A percentile compares a stretch with the other conserved stretches of the same genome.
Conservation (phyloP, 1,139 yeast genomes). For the Nematodospora anomalae region DNA sequence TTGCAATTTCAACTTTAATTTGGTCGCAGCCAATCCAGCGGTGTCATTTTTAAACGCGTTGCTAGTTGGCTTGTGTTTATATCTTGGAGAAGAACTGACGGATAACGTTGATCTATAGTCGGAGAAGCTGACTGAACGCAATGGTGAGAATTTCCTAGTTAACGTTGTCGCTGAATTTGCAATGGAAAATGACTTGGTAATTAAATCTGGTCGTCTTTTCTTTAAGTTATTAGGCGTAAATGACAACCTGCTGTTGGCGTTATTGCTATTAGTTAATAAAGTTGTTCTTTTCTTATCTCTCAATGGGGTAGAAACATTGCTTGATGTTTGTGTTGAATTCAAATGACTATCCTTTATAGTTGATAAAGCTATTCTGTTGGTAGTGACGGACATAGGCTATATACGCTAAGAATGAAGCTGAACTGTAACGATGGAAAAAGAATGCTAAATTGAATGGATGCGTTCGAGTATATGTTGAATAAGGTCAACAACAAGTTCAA, state of each 20-base stretch:
- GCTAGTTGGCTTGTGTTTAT: constrained; percentile 6
- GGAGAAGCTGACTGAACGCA: constrained; percentile 23
- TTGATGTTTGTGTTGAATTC: constrained; percentile 23
- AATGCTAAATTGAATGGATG: too few species aligned
- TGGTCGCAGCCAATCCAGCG: constrained; percentile 53
- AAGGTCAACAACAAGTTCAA: neutral
- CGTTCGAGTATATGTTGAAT: too few species aligned
- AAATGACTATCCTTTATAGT: constrained; percentile 34
- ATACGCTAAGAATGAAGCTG: too few species aligned
- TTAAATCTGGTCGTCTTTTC: constrained; percentile 12
- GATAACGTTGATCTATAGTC: constrained; percentile 21
- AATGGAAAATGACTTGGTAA: constrained; percentile 14
- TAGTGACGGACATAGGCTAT: constrained; percentile 16
- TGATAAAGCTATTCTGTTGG: constrained; percentile 38
- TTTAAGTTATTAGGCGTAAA: constrained; percentile 10
- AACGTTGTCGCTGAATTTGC: constrained; percentile 14
- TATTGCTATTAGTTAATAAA: constrained; percentile 3
- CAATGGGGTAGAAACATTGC: constrained; percentile 10
- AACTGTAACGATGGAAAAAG: too few species aligned
- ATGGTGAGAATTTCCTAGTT: constrained; percentile 12
- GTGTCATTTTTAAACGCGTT: constrained; percentile 21
- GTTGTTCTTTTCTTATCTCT: constrained; percentile 10
- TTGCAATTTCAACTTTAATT: constrained; percentile 68
- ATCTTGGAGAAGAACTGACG: constrained; percentile 3
- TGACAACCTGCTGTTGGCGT: constrained; percentile 4